These are phyloP conservation scores for Penicillium sp. DNA, from an alignment of 2,329 filamentous ascomycete species.

Conservation along the genomic window DNA sequence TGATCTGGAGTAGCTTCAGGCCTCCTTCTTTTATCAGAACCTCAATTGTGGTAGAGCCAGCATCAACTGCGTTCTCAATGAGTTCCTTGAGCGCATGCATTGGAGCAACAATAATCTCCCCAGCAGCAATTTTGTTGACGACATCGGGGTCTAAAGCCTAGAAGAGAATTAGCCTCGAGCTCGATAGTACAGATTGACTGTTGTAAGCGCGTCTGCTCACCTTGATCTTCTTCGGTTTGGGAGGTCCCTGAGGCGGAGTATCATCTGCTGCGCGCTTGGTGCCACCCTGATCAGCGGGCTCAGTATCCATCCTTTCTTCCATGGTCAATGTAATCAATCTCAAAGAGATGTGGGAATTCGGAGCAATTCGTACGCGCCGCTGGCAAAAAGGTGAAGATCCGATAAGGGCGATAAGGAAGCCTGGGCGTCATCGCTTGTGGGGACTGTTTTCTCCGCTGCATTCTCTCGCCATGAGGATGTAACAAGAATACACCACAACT, in stretches of 20 bases:
- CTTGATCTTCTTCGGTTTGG: slow-evolving; percentile 53
- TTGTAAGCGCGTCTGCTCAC: slow-evolving; percentile 17
- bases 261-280: slow-evolving; percentile 56
- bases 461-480: neutral
- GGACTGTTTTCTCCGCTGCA: neutral
- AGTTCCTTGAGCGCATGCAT: slow-evolving; percentile 95
- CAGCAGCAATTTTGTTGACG: slow-evolving; percentile 97
- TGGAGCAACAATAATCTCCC: slow-evolving; percentile 96
- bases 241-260: slow-evolving; percentile 27
- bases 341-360: neutral
- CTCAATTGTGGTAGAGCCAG: slow-evolving; percentile 89
- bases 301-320: slow-evolving; percentile 49
- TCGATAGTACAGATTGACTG: slow-evolving; percentile 1
- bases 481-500: neutral
- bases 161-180: neutral
- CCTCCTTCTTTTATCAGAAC: slow-evolving; percentile 93
- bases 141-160: slow-evolving; percentile 88
- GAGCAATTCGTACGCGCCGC: slow-evolving; percentile 8
- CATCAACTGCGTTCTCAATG: slow-evolving; percentile 95
- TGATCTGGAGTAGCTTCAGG: slow-evolving; percentile 92
- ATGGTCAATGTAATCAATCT: slow-evolving; percentile 20
- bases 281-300: slow-evolving; percentile 40
- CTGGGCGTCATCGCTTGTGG: slow-evolving; percentile 9
- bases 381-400: slow-evolving; percentile 17
- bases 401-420: slow-evolving; percentile 25